phyloP scores from a whole-genome alignment of 345 rosid species.

The Eucalyptus guilfoylei region DNA sequence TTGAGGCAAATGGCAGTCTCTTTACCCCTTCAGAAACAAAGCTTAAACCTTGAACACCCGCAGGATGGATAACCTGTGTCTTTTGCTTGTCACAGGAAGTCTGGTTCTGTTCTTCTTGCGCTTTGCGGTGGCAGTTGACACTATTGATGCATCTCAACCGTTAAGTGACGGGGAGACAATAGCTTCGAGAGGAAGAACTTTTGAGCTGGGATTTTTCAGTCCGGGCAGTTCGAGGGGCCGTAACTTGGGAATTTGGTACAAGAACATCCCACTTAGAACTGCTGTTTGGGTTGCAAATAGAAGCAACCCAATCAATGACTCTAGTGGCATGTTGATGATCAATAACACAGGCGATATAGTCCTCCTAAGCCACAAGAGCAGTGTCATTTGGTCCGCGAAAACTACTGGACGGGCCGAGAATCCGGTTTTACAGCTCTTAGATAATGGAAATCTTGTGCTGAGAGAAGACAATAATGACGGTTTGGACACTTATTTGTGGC shows the following conservation, averaged over 20 bases:
- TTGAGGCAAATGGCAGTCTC: background rate
- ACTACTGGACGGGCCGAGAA: background rate
- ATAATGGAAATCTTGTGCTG: conserved; percentile 32
- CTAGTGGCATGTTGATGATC: conserved; percentile 1
- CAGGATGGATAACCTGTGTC: background rate
- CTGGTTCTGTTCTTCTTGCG: background rate
- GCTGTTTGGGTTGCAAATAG: conserved; percentile 41
- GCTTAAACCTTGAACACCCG: background rate
- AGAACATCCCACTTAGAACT: background rate
- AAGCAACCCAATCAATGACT: conserved; percentile 2
- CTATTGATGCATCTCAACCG: background rate
- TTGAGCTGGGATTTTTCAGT: conserved; percentile 16
- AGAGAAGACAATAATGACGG: background rate
- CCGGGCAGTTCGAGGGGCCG: conserved; percentile 1
- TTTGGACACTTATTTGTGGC: conserved; percentile 8
- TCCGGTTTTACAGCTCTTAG: conserved; percentile 18
- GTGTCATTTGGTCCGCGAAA: conserved; percentile 10
- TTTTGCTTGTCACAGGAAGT: background rate
- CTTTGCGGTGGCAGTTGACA: background rate
- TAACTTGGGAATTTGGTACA: conserved; percentile 40
- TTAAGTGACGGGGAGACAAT: conserved; percentile 2
- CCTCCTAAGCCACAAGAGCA: background rate
- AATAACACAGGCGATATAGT: conserved; percentile 3
- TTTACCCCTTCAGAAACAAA: background rate
- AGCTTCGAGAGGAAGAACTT: background rate